phyloP scores from a whole-genome alignment of 2,329 filamentous ascomycete species.

The Akanthomyces muscarius region DNA sequence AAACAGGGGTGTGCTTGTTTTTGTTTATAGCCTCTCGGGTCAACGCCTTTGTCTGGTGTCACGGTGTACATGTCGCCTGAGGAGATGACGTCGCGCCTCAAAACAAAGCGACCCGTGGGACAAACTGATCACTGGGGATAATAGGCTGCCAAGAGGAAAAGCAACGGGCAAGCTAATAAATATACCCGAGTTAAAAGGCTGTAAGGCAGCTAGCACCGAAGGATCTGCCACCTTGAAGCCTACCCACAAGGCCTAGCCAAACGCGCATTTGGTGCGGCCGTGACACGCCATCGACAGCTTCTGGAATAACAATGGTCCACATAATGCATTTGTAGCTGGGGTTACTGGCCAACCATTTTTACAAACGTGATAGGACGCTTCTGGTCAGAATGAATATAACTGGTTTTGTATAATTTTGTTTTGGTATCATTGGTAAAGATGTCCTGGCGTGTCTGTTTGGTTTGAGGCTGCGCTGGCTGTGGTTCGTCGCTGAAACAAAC shows the following conservation, averaged over 20 bases:
- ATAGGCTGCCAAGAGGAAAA: not conserved
- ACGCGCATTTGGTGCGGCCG: slow-evolving; percentile 7
- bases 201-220: not conserved
- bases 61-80: not conserved
- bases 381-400: not conserved
- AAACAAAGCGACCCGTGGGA: not conserved
- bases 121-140: not conserved
- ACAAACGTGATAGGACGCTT: not conserved
- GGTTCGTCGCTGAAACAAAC: not conserved
- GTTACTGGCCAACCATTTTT: not conserved
- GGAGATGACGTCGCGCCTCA: not conserved
- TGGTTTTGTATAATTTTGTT: not conserved
- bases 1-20: not conserved
- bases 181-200: too few species aligned
- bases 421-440: not conserved
- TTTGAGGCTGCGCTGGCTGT: not conserved
- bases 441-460: not conserved
- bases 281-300: not conserved
- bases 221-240: not conserved
- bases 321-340: slow-evolving; percentile 9
- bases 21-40: not conserved
- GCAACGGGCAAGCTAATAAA: not conserved
- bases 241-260: not conserved
- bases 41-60: not conserved
- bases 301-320: slow-evolving; percentile 12